Evolutionary conservation across 495 filamentous ascomycete genomes (phyloP), one percentile per base, ranked within the genome.

Genomic region (Penicillium atrosanguineum): DNA sequence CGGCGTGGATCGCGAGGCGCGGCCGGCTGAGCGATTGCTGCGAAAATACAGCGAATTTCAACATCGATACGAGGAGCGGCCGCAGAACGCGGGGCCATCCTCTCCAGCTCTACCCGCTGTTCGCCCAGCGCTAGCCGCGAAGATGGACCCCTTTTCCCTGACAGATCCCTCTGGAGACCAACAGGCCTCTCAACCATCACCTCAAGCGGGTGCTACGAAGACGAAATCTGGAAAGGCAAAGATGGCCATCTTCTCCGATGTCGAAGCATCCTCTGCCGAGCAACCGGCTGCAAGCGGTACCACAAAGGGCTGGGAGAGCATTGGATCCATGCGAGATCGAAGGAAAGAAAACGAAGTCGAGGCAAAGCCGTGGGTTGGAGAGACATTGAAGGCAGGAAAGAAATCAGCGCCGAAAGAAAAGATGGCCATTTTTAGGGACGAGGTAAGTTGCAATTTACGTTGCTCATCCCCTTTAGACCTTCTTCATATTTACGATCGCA

Each of bases 341-440:
- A 95, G 88, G 74, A 97, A 97, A 79, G 94, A 98, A 69, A 98
- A 98, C 56, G 76, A 78, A 20, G 72, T 93, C 61, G 91, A 93
- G 69, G 81, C 91, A 16, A 90, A 85, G 69, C 91, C 93, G 16
- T 97, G 91, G 92, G 87, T 79, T 18, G 94, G 94, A 28, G 91
- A 97, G 74, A 96, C 87, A 31, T 69, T 97, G 72, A 91, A 94
- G 70, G 86, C 84, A 16, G 88, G 87, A 16, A 94, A 89, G 63
- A 91, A 88, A 67, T 81, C 86, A 62, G 82, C 72, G 51, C 86
- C 82, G 42, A 79, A 77, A 29, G 79, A 88, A 45, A 98, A 97
- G 76, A 83, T 98, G 83, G 75, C 86, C 62, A 82, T 97, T 18
- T 98, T 96, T 79, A 91, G 91, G 76, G 94, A 98, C 79, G 81